Percentiles rank a stretch among this genome's conserved stretches.
Evolutionary conservation across 176 grass and related monocot species (phyloP).

Genomic region (Lolium perenne): DNA sequence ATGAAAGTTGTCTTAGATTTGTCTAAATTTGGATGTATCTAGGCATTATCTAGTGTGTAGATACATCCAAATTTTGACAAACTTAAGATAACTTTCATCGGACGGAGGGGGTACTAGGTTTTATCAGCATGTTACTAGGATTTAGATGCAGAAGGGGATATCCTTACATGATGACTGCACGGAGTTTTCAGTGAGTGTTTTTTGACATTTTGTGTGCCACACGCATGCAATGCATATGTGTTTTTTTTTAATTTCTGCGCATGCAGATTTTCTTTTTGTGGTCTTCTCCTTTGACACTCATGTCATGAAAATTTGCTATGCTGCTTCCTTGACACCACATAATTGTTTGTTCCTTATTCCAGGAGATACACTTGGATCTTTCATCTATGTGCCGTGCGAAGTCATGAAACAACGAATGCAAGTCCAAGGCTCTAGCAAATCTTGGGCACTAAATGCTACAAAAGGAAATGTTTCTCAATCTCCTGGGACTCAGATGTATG

Average conservation of each 20-base stretch:
- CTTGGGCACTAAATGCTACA: constrained; percentile 58
- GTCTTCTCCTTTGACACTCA: constrained; percentile 4
- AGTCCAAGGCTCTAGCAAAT: constrained; percentile 87
- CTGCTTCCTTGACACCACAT: constrained; percentile 22
- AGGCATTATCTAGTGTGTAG: no score
- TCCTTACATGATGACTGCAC: not conserved
- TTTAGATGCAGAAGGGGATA: not conserved
- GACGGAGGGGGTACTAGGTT: not conserved
- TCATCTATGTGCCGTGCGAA: constrained; percentile 96
- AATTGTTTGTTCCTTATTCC: constrained; percentile 35
- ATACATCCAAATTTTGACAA: no score
- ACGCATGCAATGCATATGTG: not conserved
- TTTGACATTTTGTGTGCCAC: not conserved
- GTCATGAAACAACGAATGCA: constrained; percentile 98
- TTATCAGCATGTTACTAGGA: constrained; percentile 12
- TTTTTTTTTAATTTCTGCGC: not conserved
- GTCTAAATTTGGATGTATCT: no score
- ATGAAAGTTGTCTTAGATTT: no score
- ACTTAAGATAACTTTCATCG: no score
- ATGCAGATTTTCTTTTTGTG: constrained; percentile 22
- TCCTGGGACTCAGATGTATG: constrained; percentile 65
- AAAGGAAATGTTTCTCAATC: constrained; percentile 64
- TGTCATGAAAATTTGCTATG: constrained; percentile 17
- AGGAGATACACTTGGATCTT: constrained; percentile 98
- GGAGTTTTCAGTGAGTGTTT: not conserved